phyloP scores from a whole-genome alignment of 345 rosid species.

The Citrus cavaleriei region DNA sequence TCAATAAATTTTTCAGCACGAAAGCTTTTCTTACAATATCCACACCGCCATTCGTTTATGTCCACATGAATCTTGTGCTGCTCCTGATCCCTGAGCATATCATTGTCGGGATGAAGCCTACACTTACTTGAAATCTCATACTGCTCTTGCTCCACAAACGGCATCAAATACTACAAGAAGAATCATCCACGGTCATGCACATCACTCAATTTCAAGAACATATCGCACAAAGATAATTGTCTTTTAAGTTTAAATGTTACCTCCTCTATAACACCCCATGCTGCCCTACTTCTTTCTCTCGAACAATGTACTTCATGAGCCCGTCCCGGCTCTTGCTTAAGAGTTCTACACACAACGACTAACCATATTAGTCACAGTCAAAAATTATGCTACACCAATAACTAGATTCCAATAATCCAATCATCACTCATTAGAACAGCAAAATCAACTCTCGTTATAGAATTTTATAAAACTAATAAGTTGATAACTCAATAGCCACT shows the following conservation, averaged over 20 bases:
- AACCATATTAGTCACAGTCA: background rate
- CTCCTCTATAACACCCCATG: conserved; percentile 77
- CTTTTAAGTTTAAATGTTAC: conserved; percentile 24
- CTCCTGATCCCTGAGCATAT: conserved; percentile 89
- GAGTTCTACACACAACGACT: conserved; percentile 32
- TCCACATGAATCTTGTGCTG: conserved; percentile 75
- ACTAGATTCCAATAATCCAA: background rate
- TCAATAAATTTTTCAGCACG: conserved; percentile 79
- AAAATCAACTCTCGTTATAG: background rate
- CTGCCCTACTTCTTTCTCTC: conserved; percentile 83
- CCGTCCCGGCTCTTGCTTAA: conserved; percentile 25
- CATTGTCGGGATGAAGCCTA: conserved; percentile 79
- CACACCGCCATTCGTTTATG: conserved; percentile 82
- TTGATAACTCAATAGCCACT: background rate
- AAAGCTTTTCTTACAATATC: conserved; percentile 92
- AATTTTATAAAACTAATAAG: background rate
- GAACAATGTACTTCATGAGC: conserved; percentile 80
- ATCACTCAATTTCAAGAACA: background rate
- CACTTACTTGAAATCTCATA: conserved; percentile 57
- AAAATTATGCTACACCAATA: background rate
- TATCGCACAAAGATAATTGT: background rate
- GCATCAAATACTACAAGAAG: conserved; percentile 67
- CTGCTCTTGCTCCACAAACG: conserved; percentile 70
- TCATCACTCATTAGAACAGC: background rate
- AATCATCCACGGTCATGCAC: background rate